phyloP scores from a whole-genome alignment of 2,329 filamentous ascomycete species.

The Penicillium sp. region DNA sequence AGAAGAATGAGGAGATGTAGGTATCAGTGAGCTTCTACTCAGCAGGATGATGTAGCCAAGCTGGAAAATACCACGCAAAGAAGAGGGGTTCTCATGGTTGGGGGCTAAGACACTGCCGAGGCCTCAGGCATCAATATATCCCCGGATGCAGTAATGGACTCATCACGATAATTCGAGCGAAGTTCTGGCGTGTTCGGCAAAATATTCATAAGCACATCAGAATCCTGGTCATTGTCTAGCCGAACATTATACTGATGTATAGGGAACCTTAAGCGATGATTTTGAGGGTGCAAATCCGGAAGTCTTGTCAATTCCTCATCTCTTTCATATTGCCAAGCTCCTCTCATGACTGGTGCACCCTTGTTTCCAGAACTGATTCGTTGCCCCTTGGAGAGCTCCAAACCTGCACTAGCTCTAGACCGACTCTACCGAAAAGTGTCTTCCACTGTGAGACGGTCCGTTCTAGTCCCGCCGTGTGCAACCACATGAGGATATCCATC shows the following conservation, averaged over 20 bases:
- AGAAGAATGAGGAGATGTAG: not conserved
- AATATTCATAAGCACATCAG: too few species aligned
- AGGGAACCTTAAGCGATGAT: too few species aligned
- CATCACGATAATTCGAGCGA: too few species aligned
- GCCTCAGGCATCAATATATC: constrained; percentile 1
- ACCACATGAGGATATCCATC: constrained; percentile 49
- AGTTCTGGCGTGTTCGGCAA: too few species aligned
- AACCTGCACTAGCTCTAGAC: constrained; percentile 29
- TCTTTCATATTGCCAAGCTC: not conserved
- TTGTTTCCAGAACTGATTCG: not conserved
- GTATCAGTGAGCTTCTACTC: not conserved
- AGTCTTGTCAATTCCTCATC: not conserved
- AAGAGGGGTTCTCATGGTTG: not conserved
- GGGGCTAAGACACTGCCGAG: not conserved
- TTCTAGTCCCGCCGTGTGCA: constrained; percentile 37
- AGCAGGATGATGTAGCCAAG: not conserved
- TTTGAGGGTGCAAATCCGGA: not conserved
- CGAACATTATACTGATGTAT: too few species aligned
- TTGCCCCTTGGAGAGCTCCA: constrained; percentile 6
- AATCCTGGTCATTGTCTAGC: too few species aligned
- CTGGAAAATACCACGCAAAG: not conserved
- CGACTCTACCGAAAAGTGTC: constrained; percentile 31
- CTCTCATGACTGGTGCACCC: not conserved
- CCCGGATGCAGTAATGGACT: not conserved
- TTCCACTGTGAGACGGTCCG: constrained; percentile 43